These are phyloP conservation scores for Bertia moriformis DNA, from an alignment of 2,329 filamentous ascomycete species.

Conservation along the genomic window DNA sequence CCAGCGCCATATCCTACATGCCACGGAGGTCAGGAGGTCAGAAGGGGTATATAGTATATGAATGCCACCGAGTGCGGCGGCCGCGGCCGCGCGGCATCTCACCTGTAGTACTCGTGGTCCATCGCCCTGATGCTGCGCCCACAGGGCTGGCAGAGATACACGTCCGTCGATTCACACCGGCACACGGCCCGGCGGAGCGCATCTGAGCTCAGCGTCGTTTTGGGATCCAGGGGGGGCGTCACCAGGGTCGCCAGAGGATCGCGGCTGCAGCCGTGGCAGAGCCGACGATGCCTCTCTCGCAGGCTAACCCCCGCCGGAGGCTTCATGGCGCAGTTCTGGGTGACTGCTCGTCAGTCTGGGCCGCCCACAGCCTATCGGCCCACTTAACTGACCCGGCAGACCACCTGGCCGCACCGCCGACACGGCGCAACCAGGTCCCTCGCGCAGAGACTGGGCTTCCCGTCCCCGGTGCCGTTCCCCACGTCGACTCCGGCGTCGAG, in stretches of 20 bases:
- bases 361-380: no score
- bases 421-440: slow-evolving; percentile 77
- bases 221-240: slow-evolving; percentile 25
- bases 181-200: slow-evolving; percentile 41
- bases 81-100: no score
- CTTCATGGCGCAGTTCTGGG: slow-evolving; percentile 79
- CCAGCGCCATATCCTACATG: slow-evolving; percentile 85
- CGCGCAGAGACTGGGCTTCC: slow-evolving; percentile 67
- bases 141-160: slow-evolving; percentile 80
- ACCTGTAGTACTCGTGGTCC: slow-evolving; percentile 43
- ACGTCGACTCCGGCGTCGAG: slow-evolving; percentile 35
- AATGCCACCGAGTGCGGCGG: no score
- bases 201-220: slow-evolving; percentile 32
- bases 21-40: neutral
- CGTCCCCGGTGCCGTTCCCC: slow-evolving; percentile 29
- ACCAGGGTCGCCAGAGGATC: slow-evolving; percentile 48
- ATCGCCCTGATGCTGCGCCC: slow-evolving; percentile 53
- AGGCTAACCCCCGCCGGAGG: slow-evolving; percentile 55
- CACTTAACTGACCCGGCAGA: slow-evolving; percentile 74
- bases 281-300: slow-evolving; percentile 62
- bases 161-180: slow-evolving; percentile 34
- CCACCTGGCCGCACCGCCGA: slow-evolving; percentile 58
- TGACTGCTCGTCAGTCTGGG: slow-evolving; percentile 4
- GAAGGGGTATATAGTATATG: slow-evolving; percentile 7
- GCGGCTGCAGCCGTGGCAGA: slow-evolving; percentile 63